Conservation (phyloP, 768 basidiomycete genomes). For the Rhodotorula toruloides region DNA sequence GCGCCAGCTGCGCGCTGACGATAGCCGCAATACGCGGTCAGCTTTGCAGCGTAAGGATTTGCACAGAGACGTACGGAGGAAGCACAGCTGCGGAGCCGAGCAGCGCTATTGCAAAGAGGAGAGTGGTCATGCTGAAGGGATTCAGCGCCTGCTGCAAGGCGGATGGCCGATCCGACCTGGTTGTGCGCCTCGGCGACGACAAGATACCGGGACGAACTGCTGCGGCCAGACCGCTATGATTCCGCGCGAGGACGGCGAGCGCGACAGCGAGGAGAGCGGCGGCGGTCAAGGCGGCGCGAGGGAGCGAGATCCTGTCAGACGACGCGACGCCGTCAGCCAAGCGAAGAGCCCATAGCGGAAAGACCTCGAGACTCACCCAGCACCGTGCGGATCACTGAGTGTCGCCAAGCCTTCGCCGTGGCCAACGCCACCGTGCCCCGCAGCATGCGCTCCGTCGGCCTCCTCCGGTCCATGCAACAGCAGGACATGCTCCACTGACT, state of each 20-base stretch:
- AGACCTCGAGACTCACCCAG: not conserved
- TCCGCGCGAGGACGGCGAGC: slow-evolving; percentile 4
- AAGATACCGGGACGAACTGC: too few relatives aligned
- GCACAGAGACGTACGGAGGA: slow-evolving; percentile 61
- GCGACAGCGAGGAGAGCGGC: slow-evolving; percentile 1
- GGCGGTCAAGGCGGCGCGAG: not conserved
- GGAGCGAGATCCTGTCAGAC: slow-evolving; percentile 11
- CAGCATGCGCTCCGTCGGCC: slow-evolving; percentile 33
- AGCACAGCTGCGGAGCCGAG: slow-evolving; percentile 56
- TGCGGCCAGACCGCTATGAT: slow-evolving; percentile 5
- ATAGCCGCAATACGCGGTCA: slow-evolving; percentile 48
- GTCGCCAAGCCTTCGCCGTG: slow-evolving; percentile 30
- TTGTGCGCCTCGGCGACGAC: too few relatives aligned
- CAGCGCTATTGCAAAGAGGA: slow-evolving; percentile 58
- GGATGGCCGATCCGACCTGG: not conserved
- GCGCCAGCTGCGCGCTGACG: slow-evolving; percentile 43
- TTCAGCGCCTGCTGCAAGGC: slow-evolving; percentile 56
- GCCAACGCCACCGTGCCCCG: slow-evolving; percentile 39
- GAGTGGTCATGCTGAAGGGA: slow-evolving; percentile 66
- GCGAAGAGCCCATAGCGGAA: not conserved
- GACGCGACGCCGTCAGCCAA: not conserved
- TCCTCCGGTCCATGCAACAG: slow-evolving; percentile 47
- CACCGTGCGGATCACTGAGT: not conserved
- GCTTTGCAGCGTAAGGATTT: slow-evolving; percentile 2
- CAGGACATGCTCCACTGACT: slow-evolving; percentile 86